A percentile compares a stretch with the other conserved stretches of the same genome.
Conservation (phyloP, 73 alveolate genomes). For the Paramecium primaurelia region DNA sequence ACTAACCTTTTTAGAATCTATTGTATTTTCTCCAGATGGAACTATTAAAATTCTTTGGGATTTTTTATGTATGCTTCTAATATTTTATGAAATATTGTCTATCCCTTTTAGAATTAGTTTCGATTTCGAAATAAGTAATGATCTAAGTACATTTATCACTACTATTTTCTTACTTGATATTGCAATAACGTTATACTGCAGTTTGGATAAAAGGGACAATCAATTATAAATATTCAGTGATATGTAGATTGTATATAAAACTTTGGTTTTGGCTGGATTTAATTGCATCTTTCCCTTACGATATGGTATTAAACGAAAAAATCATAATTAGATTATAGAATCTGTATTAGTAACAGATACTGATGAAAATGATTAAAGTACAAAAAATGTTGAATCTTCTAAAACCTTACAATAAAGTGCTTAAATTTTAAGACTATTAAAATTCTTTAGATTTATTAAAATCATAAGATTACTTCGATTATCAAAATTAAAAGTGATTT, state of each 20-base stretch:
- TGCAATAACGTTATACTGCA: conserved; percentile 62
- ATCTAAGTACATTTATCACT: not conserved
- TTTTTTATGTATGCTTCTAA: conserved; percentile 27
- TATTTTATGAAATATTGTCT: conserved; percentile 19
- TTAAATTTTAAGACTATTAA: not conserved
- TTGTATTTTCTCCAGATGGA: conserved; percentile 25
- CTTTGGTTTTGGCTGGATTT: conserved; percentile 69
- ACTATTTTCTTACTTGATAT: conserved; percentile 62
- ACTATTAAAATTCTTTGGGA: not conserved
- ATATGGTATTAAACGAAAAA: not conserved
- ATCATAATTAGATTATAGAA: not conserved
- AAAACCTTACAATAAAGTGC: not conserved
- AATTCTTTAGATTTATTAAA: conserved; percentile 12
- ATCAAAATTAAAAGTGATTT: conserved; percentile 12
- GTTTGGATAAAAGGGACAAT: conserved; percentile 65
- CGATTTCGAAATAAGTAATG: not conserved
- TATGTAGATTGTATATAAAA: conserved; percentile 58
- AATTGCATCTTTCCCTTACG: conserved; percentile 61
- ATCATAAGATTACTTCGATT: not conserved
- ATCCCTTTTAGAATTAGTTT: conserved; percentile 16
- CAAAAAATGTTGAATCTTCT: not conserved
- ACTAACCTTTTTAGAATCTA: not conserved
- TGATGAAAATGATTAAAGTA: not conserved
- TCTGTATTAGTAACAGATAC: not conserved
- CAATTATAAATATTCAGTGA: conserved; percentile 41